Conservation (phyloP, 495 filamentous ascomycete species). For the Penicillium coffeae region DNA sequence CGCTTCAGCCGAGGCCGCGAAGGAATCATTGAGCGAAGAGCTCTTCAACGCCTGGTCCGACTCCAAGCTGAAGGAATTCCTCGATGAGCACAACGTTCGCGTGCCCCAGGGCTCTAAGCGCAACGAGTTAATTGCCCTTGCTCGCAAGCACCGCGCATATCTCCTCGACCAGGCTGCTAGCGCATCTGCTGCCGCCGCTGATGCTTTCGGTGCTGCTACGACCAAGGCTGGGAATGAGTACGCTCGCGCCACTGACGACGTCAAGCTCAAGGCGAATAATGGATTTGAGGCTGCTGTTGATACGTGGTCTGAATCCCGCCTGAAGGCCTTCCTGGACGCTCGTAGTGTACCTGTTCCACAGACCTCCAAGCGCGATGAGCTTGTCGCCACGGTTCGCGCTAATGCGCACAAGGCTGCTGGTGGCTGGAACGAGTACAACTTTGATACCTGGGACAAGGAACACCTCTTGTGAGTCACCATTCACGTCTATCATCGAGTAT, state of each 20-base stretch:
- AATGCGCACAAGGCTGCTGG: slow-evolving; percentile 68
- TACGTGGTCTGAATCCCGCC: slow-evolving; percentile 66
- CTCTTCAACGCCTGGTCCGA: slow-evolving; percentile 90
- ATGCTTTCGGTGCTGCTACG: slow-evolving; percentile 75
- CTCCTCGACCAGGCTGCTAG: slow-evolving; percentile 62
- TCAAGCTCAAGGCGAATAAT: slow-evolving; percentile 58
- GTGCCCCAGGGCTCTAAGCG: slow-evolving; percentile 86
- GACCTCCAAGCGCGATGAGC: slow-evolving; percentile 70
- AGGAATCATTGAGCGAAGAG: slow-evolving; percentile 70
- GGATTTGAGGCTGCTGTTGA: slow-evolving; percentile 61
- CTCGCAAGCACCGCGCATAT: slow-evolving; percentile 80
- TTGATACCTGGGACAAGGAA: slow-evolving; percentile 76
- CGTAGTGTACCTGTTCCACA: slow-evolving; percentile 68
- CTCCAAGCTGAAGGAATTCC: slow-evolving; percentile 70
- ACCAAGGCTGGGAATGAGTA: slow-evolving; percentile 75
- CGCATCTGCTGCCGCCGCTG: slow-evolving; percentile 46
- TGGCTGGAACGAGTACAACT: slow-evolving; percentile 75
- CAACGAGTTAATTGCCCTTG: slow-evolving; percentile 87
- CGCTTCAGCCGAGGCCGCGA: slow-evolving; percentile 62
- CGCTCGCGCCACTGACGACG: slow-evolving; percentile 70
- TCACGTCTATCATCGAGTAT: too few relatives aligned
- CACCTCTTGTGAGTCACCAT: slow-evolving; percentile 66
- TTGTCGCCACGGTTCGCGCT: slow-evolving; percentile 69
- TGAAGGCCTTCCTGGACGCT: slow-evolving; percentile 67
- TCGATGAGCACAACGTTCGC: slow-evolving; percentile 69